Base-by-base conservation (phyloP, 2,329 filamentous ascomycete species). In the Waltergamsia citrina region DNA sequence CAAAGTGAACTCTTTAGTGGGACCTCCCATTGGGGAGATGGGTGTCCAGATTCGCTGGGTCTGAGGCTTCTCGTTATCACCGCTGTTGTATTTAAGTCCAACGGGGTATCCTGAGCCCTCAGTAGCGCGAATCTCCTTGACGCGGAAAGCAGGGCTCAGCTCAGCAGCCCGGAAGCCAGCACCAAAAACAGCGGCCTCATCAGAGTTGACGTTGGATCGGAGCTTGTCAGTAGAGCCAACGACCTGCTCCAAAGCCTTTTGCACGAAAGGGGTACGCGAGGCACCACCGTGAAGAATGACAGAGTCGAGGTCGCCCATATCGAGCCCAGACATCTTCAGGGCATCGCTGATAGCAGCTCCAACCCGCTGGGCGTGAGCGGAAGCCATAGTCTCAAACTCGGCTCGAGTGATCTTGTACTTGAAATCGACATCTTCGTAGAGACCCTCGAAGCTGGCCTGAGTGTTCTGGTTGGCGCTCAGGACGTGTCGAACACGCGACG, bases 181-280 rank as follows among this genome's bases (percentile, higher is more conserved):
- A 47, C 92, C 92, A 56, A 96, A 94, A 8, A 94, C 92, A 33
- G 92, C 92, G 17, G 92, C 83, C 61, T 98, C 92, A 50, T 98
- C 92, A 9, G 90, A 84, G 62, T 98, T 98, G 52, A 98, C 92
- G 48, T 93, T 98, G 51, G 81, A 83, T 43, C 87, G 81, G 39
- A 98, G 69, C 66, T 94, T 95, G 33, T 82, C 77, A 7, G 78
- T 60, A 14, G 71, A 74, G 24, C 85, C 83, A 33, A 79, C 73
- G 28, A 84, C 59, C 41, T 77, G 74, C 60, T 95, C 87, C 12
- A 98, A 75, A 48, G 82, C 73, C 59, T 81, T 90, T 57, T 96
- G 90, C 9, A 98, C 85, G 48, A 96, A 95, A 0, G 92, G 92
- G 7, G 90, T 96, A 40, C 92, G 78, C 29, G 86, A 81, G 29